Evolutionary conservation across 1,139 yeast species (phyloP).

Genomic region (Sugiyamaella pinicola): DNA sequence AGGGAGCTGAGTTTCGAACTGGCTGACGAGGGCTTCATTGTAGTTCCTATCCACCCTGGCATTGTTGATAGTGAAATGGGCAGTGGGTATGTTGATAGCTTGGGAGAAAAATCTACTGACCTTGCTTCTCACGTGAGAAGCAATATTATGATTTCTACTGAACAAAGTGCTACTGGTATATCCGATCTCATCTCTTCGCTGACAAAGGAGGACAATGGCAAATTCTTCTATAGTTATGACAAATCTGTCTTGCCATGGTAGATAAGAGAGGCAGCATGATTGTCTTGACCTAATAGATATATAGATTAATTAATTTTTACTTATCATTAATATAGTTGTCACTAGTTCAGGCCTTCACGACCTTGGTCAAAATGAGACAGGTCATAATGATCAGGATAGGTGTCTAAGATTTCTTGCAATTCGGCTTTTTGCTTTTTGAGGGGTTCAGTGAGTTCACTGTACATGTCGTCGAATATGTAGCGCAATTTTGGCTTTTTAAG

Average conservation of each 20-base stretch:
- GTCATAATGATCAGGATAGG: slow-evolving; percentile 41
- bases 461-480: slow-evolving; percentile 38
- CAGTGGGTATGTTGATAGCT: not conserved
- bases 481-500: slow-evolving; percentile 38
- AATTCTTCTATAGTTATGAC: slow-evolving; percentile 17
- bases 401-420: slow-evolving; percentile 37
- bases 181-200: slow-evolving; percentile 11
- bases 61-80: slow-evolving; percentile 41
- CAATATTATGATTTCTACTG: not conserved
- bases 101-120: not conserved
- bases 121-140: not conserved
- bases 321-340: no score
- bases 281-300: not conserved
- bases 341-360: slow-evolving; percentile 31
- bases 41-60: slow-evolving; percentile 44
- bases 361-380: slow-evolving; percentile 38
- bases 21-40: slow-evolving; percentile 35
- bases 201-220: slow-evolving; percentile 16
- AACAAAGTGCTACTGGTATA: slow-evolving; percentile 1
- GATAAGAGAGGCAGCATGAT: no score
- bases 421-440: slow-evolving; percentile 39
- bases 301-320: not conserved
- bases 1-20: slow-evolving; percentile 37
- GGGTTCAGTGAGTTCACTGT: slow-evolving; percentile 33
- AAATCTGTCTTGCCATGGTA: slow-evolving; percentile 17